A percentile compares a stretch with the other conserved stretches of the same genome.
Evolutionary conservation across 2,329 filamentous ascomycete genomes (phyloP).

Genomic region (Ophiostoma piceae): DNA sequence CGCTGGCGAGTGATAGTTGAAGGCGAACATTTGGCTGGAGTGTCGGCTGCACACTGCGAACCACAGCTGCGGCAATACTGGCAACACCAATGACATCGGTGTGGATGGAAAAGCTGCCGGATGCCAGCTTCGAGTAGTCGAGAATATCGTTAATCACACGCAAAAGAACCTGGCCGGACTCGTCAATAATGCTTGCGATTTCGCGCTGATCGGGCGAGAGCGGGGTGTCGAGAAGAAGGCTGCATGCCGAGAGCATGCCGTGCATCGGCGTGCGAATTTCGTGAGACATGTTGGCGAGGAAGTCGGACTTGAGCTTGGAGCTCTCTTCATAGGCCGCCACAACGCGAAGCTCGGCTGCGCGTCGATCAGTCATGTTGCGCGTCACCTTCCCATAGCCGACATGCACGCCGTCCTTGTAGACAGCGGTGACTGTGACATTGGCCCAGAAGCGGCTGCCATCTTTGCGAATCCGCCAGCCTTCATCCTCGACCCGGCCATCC

Average conservation of each 20-base stretch:
- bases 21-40: conserved; percentile 45
- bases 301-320: conserved; percentile 58
- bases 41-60: conserved; percentile 45
- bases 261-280: conserved; percentile 62
- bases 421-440: conserved; percentile 54
- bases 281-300: conserved; percentile 59
- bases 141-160: conserved; percentile 61
- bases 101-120: conserved; percentile 54
- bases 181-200: conserved; percentile 52
- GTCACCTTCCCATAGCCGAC: conserved; percentile 57
- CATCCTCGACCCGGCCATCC: conserved; percentile 53
- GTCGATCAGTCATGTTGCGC: conserved; percentile 52
- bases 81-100: conserved; percentile 47
- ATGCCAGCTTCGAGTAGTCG: conserved; percentile 60
- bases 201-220: conserved; percentile 52
- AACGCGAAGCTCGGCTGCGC: conserved; percentile 49
- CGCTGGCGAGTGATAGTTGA: conserved; percentile 40
- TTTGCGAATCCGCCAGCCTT: conserved; percentile 55
- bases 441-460: conserved; percentile 57
- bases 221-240: conserved; percentile 50
- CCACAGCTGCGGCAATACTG: conserved; percentile 44
- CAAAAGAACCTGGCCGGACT: conserved; percentile 53
- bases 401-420: conserved; percentile 48
- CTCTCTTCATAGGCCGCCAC: conserved; percentile 57
- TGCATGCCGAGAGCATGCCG: conserved; percentile 55